These are phyloP conservation scores for Talaromyces sp. DNA, from an alignment of 2,329 filamentous ascomycete species.

Conservation along the genomic window DNA sequence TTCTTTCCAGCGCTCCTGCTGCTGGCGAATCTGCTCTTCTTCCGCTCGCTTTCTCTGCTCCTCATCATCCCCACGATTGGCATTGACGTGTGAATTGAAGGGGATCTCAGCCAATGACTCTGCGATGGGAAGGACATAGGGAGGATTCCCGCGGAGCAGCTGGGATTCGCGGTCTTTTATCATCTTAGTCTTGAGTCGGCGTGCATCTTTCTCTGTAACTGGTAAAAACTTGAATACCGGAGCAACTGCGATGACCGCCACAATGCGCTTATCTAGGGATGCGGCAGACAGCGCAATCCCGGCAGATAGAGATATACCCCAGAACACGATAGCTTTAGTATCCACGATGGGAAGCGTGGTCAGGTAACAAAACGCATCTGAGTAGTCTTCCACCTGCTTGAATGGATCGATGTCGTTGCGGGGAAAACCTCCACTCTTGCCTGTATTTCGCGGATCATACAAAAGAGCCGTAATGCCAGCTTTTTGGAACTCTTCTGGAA, in stretches of 20 bases:
- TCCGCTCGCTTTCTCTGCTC: conserved; percentile 14
- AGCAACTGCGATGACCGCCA: conserved; percentile 26
- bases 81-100: conserved; percentile 30
- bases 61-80: conserved; percentile 19
- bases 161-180: conserved; percentile 42
- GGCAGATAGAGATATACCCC: conserved; percentile 37
- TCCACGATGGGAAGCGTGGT: conserved; percentile 27
- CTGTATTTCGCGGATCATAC: conserved; percentile 35
- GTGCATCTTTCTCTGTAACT: conserved; percentile 15
- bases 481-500: conserved; percentile 24
- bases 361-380: conserved; percentile 39
- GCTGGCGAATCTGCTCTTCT: conserved; percentile 10
- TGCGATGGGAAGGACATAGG: conserved; percentile 38
- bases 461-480: conserved; percentile 27
- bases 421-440: conserved; percentile 33
- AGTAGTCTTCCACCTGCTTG: conserved; percentile 34
- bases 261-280: conserved; percentile 32
- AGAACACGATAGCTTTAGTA: conserved; percentile 31
- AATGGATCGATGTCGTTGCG: conserved; percentile 33
- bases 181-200: conserved; percentile 28
- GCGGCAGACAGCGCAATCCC: conserved; percentile 28
- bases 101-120: conserved; percentile 37
- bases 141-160: conserved; percentile 34
- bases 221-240: conserved; percentile 22
- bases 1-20: conserved; percentile 16